Conservation (phyloP, 176 grass and related monocot genomes). For the Leersia perrieri region DNA sequence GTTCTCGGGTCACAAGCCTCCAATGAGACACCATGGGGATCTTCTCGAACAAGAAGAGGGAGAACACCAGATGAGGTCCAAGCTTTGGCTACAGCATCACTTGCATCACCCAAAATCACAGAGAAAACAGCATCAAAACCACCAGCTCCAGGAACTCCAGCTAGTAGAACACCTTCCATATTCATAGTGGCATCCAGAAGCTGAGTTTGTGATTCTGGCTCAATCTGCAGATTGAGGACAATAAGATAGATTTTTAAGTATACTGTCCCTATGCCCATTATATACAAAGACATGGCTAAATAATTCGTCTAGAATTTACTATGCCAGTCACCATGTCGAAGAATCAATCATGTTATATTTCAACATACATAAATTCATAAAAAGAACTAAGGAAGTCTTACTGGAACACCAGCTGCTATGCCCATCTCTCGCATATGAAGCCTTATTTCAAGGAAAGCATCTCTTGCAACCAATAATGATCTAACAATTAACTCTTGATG, state of each 20-base stretch:
- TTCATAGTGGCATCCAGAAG: conserved; percentile 82
- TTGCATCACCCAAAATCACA: conserved; percentile 74
- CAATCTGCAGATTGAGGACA: conserved; percentile 56
- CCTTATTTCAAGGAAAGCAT: conserved; percentile 73
- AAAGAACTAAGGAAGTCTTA: conserved; percentile 42
- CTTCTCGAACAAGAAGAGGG: conserved; percentile 83
- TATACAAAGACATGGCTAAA: conserved; percentile 20
- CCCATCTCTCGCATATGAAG: conserved; percentile 80
- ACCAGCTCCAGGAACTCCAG: conserved; percentile 89
- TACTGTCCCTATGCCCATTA: not conserved
- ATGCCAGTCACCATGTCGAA: not conserved
- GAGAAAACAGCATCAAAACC: conserved; percentile 92
- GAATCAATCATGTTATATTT: not conserved
- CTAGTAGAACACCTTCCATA: conserved; percentile 79
- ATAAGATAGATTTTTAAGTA: not conserved
- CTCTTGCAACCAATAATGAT: conserved; percentile 65
- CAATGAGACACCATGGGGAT: conserved; percentile 66
- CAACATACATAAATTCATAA: conserved; percentile 18
- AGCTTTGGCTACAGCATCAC: conserved; percentile 43
- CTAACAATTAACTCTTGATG: conserved; percentile 59
- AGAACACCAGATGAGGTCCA: conserved; percentile 72
- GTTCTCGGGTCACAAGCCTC: conserved; percentile 90
- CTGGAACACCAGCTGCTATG: conserved; percentile 70
- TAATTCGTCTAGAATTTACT: not conserved
- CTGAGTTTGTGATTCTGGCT: conserved; percentile 78